Conservation (phyloP, 2,329 filamentous ascomycete genomes). For the Chaetomium olivaceum region DNA sequence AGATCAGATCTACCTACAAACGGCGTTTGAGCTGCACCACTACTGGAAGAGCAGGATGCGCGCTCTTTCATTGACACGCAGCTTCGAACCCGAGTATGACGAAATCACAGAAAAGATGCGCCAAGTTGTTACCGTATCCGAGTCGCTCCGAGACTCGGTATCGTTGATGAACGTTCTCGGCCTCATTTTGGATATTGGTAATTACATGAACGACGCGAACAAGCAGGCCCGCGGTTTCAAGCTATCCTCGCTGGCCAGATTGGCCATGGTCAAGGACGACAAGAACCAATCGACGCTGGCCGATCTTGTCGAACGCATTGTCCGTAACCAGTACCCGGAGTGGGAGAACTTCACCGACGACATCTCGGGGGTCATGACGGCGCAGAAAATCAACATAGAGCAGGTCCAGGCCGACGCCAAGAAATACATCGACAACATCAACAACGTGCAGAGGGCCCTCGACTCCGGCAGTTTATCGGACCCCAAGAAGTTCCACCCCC, state of each 20-base stretch:
- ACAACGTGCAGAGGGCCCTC: conserved; percentile 87
- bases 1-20: conserved; percentile 93
- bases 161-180: conserved; percentile 94
- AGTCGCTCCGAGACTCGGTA: conserved; percentile 86
- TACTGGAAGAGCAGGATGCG: conserved; percentile 99
- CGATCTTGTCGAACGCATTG: conserved; percentile 93
- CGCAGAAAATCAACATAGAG: conserved; percentile 93
- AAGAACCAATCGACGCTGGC: conserved; percentile 97
- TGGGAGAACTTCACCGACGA: conserved; percentile 89
- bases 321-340: conserved; percentile 92
- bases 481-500: conserved; percentile 95
- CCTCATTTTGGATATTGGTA: conserved; percentile 94
- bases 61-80: conserved; percentile 79
- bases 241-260: conserved; percentile 84
- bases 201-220: conserved; percentile 99
- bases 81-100: conserved; percentile 85
- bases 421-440: conserved; percentile 92
- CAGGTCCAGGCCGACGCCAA: conserved; percentile 84
- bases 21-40: conserved; percentile 90
- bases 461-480: conserved; percentile 94
- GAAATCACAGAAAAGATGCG: conserved; percentile 83
- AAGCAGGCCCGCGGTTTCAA: conserved; percentile 99
- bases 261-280: conserved; percentile 98
- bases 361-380: conserved; percentile 73
- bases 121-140: conserved; percentile 82